Evolutionary conservation across 495 filamentous ascomycete genomes (phyloP), one percentile per base, ranked within the genome.

Genomic region (Apiosordaria backusii): DNA sequence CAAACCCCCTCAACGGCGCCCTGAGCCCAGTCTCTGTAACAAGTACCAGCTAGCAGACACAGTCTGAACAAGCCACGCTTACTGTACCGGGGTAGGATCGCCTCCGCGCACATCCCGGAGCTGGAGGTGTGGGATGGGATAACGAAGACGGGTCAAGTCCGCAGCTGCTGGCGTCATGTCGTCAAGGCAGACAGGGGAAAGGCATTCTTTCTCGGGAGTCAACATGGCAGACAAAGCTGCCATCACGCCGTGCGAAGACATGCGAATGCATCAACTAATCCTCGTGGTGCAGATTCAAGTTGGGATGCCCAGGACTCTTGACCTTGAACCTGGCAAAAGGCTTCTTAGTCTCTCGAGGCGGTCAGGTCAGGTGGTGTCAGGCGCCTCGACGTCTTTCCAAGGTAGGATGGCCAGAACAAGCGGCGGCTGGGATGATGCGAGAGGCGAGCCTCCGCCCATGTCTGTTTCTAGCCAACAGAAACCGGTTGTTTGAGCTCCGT

Each of bases 121-220:
- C 59, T 61, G 59, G 59, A 61, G 59, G 59, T 27, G 59, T 61
- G 59, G 59, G 59, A 61, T 61, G 59, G 5, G 59, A 50, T 45
- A 40, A 61, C 26, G 52, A 19, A 35, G 18, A 45, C 26, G 59
- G 25, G 18, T 35, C 18, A 1, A 27, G 10, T 19, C 26, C 16
- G 25, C 27, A 61, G 27, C 26, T 45, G 35, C 35, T 35, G 59
- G 59, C 59, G 59, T 61, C 59, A 50, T 50, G 59, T 45, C 59
- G 59, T 61, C 59, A 61, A 27, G 59, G 59, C 27, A 61, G 59
- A 61, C 26, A 59, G 57, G 27, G 59, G 59, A 10, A 45, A 45
- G 10, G 35, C 9, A 45, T 15, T 45, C 35, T 18, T 29, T 45
- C 16, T 45, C 35, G 35, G 35, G 35, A 45, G 35, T 45, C 5